phyloP scores from a whole-genome alignment of 2,329 filamentous ascomycete genomes.

The Colletotrichum sp. region DNA sequence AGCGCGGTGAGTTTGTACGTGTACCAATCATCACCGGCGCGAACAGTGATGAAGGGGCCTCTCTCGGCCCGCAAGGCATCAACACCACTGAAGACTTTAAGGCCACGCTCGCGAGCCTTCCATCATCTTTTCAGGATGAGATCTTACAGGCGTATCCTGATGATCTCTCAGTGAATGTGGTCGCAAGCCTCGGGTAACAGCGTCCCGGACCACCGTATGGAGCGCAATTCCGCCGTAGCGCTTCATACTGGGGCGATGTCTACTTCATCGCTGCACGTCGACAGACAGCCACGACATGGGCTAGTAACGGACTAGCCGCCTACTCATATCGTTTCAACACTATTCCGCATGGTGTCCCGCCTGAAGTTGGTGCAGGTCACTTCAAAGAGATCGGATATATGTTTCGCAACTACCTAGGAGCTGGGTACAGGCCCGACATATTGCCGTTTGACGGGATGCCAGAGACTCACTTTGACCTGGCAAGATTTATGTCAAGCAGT shows the following conservation, averaged over 20 bases:
- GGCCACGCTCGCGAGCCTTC: not conserved
- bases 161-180: not conserved
- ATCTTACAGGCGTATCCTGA: not conserved
- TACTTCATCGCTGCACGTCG: not conserved
- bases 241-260: not conserved
- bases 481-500: not conserved
- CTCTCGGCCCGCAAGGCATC: not conserved
- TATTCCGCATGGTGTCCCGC: not conserved
- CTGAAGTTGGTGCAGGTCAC: not conserved
- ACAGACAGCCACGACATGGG: not conserved
- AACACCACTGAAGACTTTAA: not conserved
- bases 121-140: not conserved
- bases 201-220: not conserved
- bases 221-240: not conserved
- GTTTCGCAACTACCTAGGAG: not conserved
- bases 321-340: not conserved
- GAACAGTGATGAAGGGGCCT: not conserved
- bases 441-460: not conserved
- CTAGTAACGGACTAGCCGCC: not conserved
- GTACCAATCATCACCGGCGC: not conserved
- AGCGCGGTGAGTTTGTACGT: not conserved
- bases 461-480: not conserved
- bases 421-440: not conserved
- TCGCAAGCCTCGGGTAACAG: not conserved
- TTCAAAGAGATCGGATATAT: not conserved